phyloP scores from a whole-genome alignment of 2,329 filamentous ascomycete species.

The Amylocarpus encephaloides region DNA sequence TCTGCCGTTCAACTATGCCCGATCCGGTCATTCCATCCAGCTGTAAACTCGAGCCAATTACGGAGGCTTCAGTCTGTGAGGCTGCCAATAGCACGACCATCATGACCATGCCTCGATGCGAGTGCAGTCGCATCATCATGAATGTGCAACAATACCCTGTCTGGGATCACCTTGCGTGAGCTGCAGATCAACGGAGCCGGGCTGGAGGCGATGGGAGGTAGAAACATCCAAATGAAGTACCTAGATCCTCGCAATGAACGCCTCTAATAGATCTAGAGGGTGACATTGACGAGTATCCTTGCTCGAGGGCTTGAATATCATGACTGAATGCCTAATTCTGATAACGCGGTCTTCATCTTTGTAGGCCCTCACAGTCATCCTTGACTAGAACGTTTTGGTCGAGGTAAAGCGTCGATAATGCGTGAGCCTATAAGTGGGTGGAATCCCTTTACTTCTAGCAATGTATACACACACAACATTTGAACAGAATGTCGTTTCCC shows the following conservation, averaged over 20 bases:
- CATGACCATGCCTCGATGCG: neutral
- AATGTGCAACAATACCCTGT: neutral
- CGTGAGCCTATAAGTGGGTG: too few species aligned
- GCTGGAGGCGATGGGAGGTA: neutral
- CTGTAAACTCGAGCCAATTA: neutral
- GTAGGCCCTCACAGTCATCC: too few species aligned
- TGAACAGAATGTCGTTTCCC: too few species aligned
- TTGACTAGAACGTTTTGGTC: too few species aligned
- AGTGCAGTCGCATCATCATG: neutral
- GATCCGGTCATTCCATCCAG: constrained; percentile 21
- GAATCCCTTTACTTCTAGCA: too few species aligned
- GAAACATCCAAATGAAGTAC: neutral
- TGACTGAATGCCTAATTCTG: too few species aligned
- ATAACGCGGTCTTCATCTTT: too few species aligned
- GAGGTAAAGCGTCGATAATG: too few species aligned
- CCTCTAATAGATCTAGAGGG: too few species aligned
- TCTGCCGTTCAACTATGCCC: constrained; percentile 8
- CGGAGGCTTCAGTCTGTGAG: neutral
- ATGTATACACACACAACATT: too few species aligned
- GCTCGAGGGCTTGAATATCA: neutral
- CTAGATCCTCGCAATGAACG: neutral
- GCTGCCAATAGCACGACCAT: neutral
- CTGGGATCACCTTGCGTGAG: neutral
- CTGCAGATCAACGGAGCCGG: neutral
- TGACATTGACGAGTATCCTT: neutral